Evolutionary conservation across 2,329 filamentous ascomycete species (phyloP).

Genomic region (Exophiala lecanii-corni): DNA sequence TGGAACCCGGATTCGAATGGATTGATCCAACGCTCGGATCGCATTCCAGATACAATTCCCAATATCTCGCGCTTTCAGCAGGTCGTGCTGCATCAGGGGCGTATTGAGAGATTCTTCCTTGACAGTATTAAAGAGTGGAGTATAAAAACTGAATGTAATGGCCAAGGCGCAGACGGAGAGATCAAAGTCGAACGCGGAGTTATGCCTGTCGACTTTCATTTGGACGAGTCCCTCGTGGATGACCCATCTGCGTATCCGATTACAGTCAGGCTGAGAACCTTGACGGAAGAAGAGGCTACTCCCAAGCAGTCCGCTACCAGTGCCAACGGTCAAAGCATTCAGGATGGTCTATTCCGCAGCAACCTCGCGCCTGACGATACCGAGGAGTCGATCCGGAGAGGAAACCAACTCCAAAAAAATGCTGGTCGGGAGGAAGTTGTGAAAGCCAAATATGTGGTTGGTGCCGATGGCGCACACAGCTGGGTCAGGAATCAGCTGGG

Average conservation of each 20-base stretch:
- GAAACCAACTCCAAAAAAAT: conserved; percentile 44
- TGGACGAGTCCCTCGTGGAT: conserved; percentile 50
- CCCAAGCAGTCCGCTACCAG: conserved; percentile 41
- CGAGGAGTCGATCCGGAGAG: conserved; percentile 47
- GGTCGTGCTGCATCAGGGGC: conserved; percentile 65
- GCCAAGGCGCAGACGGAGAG: conserved; percentile 27
- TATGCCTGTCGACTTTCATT: conserved; percentile 51
- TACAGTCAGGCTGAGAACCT: conserved; percentile 53
- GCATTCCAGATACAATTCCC: conserved; percentile 59
- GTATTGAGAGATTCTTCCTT: conserved; percentile 63
- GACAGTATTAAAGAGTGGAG: conserved; percentile 46
- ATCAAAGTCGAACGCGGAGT: conserved; percentile 58
- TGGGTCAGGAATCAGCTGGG: conserved; percentile 59
- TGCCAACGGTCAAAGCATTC: conserved; percentile 30
- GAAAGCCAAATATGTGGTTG: conserved; percentile 49
- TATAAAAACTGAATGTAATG: neutral
- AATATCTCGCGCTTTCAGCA: conserved; percentile 61
- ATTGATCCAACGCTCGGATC: conserved; percentile 53
- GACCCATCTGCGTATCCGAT: conserved; percentile 54
- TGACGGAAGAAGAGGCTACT: conserved; percentile 55
- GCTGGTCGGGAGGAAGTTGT: conserved; percentile 31
- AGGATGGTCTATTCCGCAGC: conserved; percentile 56
- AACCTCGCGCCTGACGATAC: conserved; percentile 56
- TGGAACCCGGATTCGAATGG: conserved; percentile 59
- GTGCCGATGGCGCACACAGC: conserved; percentile 64